Base-by-base conservation (phyloP, 2,329 filamentous ascomycete genomes). In the Macrophomina phaseolina region DNA sequence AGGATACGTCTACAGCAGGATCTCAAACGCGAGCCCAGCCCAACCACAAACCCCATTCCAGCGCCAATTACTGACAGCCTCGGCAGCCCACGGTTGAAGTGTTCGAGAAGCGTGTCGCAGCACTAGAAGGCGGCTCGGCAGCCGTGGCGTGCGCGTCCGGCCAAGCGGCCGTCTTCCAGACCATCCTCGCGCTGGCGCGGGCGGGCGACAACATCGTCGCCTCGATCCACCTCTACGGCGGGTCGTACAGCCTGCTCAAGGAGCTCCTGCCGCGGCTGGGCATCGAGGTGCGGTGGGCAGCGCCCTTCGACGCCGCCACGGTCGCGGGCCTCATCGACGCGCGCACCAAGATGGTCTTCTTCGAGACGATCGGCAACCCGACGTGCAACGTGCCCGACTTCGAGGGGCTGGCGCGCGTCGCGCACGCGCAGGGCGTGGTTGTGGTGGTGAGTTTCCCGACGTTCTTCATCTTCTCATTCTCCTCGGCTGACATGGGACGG, bases 1-100 rank as follows among this genome's bases (percentile, higher is more conserved):
- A 8, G 78, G 77, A 52, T 79, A 78, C 66, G 76, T 79, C 56
- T 79, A 80, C 65, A 79, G 77, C 4, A 75, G 77, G 16, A 77
- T 80, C 74, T 76, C 74, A 4, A 80, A 80, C 65, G 36, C 11
- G 11, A 38, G 36, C 4, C 11, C 36, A 38, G 36, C 36, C 36
- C 36, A 38, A 12, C 36, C 11, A 12, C 36, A 2, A 12, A 12
- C 36, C 4, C 2, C 2, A 1, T 12, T 38, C 36, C 11, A 38
- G 11, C 36, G 36, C 11, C 6, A 38, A 38, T 3, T 0, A 23
- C 23, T 23, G 23, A 23, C 23, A 23, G 23, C 2, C 23, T 23
- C 23, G 0, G 23, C 11, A 38, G 36, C 78, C 78, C 45, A 79
- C 78, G 5, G 77, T 75, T 51, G 73, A 73, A 2, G 78, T 80